A percentile compares a stretch with the other conserved stretches of the same genome.
These are phyloP conservation scores for Syzygium aqueum DNA, from an alignment of 345 rosid species.

Conservation along the genomic window DNA sequence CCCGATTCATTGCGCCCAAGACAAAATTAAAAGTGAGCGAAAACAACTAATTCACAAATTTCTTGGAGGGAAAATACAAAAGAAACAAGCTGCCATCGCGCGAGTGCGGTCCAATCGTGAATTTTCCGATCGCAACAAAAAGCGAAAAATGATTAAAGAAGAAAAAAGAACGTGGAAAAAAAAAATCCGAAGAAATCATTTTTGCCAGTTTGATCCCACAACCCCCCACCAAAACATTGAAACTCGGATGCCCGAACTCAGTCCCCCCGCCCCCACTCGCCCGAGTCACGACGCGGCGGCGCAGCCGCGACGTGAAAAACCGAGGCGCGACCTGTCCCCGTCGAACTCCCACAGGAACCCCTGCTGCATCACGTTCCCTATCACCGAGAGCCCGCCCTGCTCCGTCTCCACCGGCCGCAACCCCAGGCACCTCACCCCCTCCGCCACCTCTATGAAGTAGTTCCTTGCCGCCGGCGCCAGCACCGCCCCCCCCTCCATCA, in stretches of 20 bases:
- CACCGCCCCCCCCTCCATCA: slow-evolving; percentile 35
- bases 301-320: slow-evolving; percentile 75
- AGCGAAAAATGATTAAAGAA: neutral
- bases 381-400: slow-evolving; percentile 47
- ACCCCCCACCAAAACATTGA: neutral
- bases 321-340: slow-evolving; percentile 56
- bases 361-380: slow-evolving; percentile 94
- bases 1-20: too few species aligned
- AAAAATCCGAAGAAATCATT: neutral
- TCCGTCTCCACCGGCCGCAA: slow-evolving; percentile 39
- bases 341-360: slow-evolving; percentile 82
- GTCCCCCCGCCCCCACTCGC: neutral
- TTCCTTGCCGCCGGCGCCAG: slow-evolving; percentile 71
- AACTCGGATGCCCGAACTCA: neutral
- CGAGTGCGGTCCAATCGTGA: neutral
- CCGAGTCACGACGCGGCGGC: slow-evolving; percentile 13
- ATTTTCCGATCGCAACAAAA: neutral
- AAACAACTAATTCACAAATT: neutral
- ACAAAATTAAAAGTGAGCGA: too few species aligned
- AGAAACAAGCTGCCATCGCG: neutral
- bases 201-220: neutral
- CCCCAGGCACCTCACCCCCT: slow-evolving; percentile 54
- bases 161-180: neutral
- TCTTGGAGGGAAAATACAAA: neutral
- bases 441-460: slow-evolving; percentile 60